Conservation (phyloP, 345 rosid genomes). For the Populus pruinosa region DNA sequence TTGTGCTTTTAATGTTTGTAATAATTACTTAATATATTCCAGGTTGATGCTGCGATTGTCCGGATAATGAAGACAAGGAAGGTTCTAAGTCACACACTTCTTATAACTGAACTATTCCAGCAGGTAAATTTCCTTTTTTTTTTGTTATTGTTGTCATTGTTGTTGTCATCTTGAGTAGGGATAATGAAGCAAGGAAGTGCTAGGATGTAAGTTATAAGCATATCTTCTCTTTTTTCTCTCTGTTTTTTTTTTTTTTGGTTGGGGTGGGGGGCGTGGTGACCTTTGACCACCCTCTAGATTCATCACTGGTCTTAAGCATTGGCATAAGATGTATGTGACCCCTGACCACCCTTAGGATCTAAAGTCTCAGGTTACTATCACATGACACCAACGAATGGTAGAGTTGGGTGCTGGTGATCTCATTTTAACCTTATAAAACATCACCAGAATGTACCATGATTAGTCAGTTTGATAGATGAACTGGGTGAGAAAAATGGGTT, state of each 20-base stretch:
- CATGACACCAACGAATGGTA: no score
- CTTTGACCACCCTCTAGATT: no score
- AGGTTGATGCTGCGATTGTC: conserved; percentile 99
- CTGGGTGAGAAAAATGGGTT: not conserved
- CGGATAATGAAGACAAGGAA: conserved; percentile 98
- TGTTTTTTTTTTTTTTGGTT: no score
- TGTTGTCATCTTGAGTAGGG: no score
- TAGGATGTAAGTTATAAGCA: no score
- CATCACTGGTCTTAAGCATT: not conserved
- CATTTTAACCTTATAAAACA: not conserved
- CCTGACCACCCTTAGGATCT: no score
- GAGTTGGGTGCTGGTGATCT: no score
- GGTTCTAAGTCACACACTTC: conserved; percentile 92
- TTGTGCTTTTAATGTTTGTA: not conserved
- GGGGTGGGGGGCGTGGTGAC: no score
- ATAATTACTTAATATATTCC: conserved; percentile 7
- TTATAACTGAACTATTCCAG: conserved; percentile 98
- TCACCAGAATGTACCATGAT: not conserved
- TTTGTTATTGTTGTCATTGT: not conserved
- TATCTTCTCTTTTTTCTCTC: no score
- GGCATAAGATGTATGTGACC: not conserved
- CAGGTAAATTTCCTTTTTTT: conserved; percentile 49
- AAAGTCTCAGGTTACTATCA: no score
- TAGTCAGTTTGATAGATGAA: not conserved
- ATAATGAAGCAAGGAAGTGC: not conserved